A percentile compares a stretch with the other conserved stretches of the same genome.
Evolutionary conservation across 768 basidiomycete genomes (phyloP).

Genomic region (Dentipellis fragilis): DNA sequence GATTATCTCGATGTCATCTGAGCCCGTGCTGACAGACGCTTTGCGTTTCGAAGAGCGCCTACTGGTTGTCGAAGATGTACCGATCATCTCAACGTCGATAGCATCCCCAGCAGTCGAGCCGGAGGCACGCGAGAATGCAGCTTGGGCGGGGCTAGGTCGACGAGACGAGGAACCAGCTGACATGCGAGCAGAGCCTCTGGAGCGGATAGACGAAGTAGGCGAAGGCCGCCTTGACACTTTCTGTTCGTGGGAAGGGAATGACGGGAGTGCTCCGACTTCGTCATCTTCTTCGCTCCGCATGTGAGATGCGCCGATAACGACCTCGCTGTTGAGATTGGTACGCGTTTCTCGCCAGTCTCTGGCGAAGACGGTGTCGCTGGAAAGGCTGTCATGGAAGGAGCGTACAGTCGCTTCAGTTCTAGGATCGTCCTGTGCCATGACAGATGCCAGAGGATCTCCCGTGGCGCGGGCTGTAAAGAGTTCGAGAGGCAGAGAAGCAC

Average conservation of each 20-base stretch:
- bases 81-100: conserved; percentile 30
- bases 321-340: conserved; percentile 27
- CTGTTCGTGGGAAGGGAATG: conserved; percentile 12
- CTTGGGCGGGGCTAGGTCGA: conserved; percentile 41
- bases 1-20: conserved; percentile 20
- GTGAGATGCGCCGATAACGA: conserved; percentile 16
- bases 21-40: conserved; percentile 21
- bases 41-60: conserved; percentile 39
- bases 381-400: conserved; percentile 57
- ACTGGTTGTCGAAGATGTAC: conserved; percentile 11
- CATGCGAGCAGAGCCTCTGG: conserved; percentile 23
- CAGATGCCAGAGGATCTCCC: conserved; percentile 31
- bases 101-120: conserved; percentile 20
- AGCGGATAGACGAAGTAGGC: conserved; percentile 41
- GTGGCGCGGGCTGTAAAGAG: conserved; percentile 57
- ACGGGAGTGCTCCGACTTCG: conserved; percentile 19
- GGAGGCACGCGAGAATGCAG: conserved; percentile 21
- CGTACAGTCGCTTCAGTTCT: conserved; percentile 35
- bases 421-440: conserved; percentile 20
- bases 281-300: conserved; percentile 21
- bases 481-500: conserved; percentile 63
- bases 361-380: conserved; percentile 53
- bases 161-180: conserved; percentile 18
- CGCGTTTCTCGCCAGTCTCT: conserved; percentile 75
- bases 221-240: conserved; percentile 30